Base-by-base conservation (phyloP, 2,329 filamentous ascomycete genomes). In the Cordyceps farinosa region DNA sequence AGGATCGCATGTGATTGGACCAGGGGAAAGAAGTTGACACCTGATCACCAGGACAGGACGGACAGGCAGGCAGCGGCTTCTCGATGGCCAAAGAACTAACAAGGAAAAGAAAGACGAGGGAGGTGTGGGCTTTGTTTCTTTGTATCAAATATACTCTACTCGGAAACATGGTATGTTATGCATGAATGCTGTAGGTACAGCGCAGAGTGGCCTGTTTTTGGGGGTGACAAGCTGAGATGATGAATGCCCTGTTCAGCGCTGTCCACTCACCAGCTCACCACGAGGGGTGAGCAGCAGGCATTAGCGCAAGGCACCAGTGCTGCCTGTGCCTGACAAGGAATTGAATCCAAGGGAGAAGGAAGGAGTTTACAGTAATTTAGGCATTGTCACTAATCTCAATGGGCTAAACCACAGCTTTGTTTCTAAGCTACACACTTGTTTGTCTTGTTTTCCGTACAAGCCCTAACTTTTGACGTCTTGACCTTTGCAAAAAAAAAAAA, bases 31-130 rank as follows among this genome's bases (percentile, higher is more conserved):
- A 17, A 15, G n/a, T 45, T 17, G 34, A 42, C 34, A 36, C 38
- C 52, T 61, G 40, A 61, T 61, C 58, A 61, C 58, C 36, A 53
- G 58, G 48, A 32, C 58, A 53, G 11, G 47, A 52, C 47, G 44
- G 6, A 4, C 44, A n/a, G 34, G 45, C 47, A 52, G 6, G 3
- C 44, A n/a, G 34, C 34, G 38, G 36, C 32, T 22, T 22, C 22
- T 47, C 11, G 38, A 40, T 40, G 38, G 38, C 13, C 38, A 30
- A 15, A 40, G 27, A 40, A 10, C n/a, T 17, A 29, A 11, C 6
- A 38, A 53, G 15, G 34, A 44, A 27, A 27, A 38, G 9, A 22
- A 22, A 22, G 3, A 22, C n/a, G 10, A 53, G 15, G 38, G 40
- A 57, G 47, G 47, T 36, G 47, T 44, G 52, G 52, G 27, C 29